phyloP scores from a whole-genome alignment of 2,329 filamentous ascomycete species.

The Aquanectria penicillioides region DNA sequence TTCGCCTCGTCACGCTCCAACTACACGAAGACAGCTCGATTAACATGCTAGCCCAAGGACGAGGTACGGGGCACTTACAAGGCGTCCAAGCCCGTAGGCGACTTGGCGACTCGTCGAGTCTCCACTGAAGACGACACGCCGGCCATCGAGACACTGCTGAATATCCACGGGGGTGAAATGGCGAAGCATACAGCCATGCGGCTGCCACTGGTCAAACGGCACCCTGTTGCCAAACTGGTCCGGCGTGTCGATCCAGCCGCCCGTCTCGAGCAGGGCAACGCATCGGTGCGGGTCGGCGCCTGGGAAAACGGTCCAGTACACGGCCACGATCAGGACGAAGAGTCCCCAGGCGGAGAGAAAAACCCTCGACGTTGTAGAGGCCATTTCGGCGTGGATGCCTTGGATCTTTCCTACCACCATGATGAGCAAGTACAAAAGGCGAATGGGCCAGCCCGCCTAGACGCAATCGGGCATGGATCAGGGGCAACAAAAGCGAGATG shows the following conservation, averaged over 20 bases:
- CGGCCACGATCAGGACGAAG: constrained; percentile 3
- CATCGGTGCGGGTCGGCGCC: constrained; percentile 62
- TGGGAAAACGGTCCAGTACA: background rate
- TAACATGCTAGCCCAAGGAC: background rate
- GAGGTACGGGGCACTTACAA: background rate
- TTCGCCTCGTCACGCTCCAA: constrained; percentile 3
- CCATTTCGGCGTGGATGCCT: background rate
- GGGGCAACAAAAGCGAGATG: no score
- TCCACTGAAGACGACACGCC: constrained; percentile 65
- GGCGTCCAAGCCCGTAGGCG: constrained; percentile 53
- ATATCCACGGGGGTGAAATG: constrained; percentile 62
- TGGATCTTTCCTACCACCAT: no score
- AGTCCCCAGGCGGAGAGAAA: background rate
- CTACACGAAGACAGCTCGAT: background rate
- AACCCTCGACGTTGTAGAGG: background rate
- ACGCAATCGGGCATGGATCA: no score
- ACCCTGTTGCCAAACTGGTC: constrained; percentile 38
- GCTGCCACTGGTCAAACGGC: constrained; percentile 63
- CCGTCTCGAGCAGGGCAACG: constrained; percentile 58
- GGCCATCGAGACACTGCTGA: constrained; percentile 59
- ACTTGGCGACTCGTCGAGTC: constrained; percentile 68
- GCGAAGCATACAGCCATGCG: constrained; percentile 66
- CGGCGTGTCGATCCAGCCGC: constrained; percentile 56
- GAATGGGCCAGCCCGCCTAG: no score
- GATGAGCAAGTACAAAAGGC: background rate